Evolutionary conservation across 2,329 filamentous ascomycete species (phyloP).

Genomic region (Verticillium alfalfae): DNA sequence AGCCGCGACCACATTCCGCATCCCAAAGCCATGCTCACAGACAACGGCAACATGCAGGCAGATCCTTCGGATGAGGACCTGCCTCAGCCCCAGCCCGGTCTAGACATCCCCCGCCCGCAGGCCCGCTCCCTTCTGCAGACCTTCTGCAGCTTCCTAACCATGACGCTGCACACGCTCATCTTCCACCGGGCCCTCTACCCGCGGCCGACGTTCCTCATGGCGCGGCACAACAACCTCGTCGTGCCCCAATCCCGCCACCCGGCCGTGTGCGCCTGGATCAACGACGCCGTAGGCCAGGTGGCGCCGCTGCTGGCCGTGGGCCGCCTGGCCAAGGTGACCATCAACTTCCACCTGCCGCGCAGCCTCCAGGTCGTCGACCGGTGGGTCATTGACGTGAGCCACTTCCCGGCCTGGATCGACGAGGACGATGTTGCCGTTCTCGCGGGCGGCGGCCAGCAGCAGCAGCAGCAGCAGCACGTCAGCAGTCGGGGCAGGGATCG

Average conservation of each 20-base stretch:
- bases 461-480: not conserved
- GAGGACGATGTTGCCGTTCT: not conserved
- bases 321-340: conserved; percentile 37
- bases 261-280: conserved; percentile 78
- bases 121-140: conserved; percentile 57
- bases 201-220: conserved; percentile 66
- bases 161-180: conserved; percentile 80
- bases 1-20: not conserved
- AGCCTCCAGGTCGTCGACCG: conserved; percentile 46
- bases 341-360: conserved; percentile 38
- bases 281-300: conserved; percentile 70
- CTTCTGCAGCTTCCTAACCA: conserved; percentile 75
- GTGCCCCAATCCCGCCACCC: conserved; percentile 85
- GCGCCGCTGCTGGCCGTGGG: conserved; percentile 61
- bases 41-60: not conserved
- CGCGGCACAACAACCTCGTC: conserved; percentile 76
- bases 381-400: conserved; percentile 54
- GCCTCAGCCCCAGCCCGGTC: not conserved
- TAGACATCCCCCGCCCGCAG: conserved; percentile 27
- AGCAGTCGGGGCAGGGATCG: not conserved
- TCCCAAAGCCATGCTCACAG: not conserved
- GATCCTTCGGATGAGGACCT: not conserved
- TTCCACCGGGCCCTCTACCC: conserved; percentile 81
- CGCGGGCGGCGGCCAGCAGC: conserved; percentile 15
- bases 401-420: conserved; percentile 40